Base-by-base conservation (phyloP, 2,329 filamentous ascomycete genomes). In the Fusarium longipes region DNA sequence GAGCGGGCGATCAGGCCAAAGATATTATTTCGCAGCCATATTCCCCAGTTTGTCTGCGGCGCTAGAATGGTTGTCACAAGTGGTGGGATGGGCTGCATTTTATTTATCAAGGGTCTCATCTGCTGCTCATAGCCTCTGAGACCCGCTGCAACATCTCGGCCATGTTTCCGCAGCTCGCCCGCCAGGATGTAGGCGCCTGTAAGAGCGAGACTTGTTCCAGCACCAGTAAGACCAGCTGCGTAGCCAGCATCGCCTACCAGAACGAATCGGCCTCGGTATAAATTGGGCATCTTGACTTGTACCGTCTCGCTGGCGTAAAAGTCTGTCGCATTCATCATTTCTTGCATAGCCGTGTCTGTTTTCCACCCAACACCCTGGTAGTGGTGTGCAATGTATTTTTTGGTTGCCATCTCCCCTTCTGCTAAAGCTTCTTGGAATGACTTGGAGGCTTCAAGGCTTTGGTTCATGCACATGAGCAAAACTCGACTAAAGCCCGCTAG, bases 211-310 rank as follows among this genome's bases (percentile, higher is more conserved):
- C 77, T 80, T 4, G 82, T 84, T 7, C 84, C 83, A 71, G 81
- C 78, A 1, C 84, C 84, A 0, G 81, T 82, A 2, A 81, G 66
- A 6, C 80, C 79, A 3, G 80, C 79, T 1, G 82, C 82, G 36
- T 80, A 82, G 1, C 76, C 84, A 7, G 85, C 82, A 51, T 88
- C 85, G 0, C 84, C 85, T 3, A 86, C 67, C 3, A 85, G 73
- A 1, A 78, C 78, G n/a, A 85, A 79, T 1, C 82, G 81, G 0
- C 81, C 80, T 0, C 75, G 75, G 5, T 75, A 81, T 49, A 78
- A 67, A 11, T 40, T 44, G 3, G 78, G 70, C 52, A 83, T 59
- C 39, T 80, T 80, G 29, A 88, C 80, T 30, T 82, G 77, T 0
- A 77, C 79, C 42, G 84, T 71, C 6, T 78, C 74, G 51, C 81